These are phyloP conservation scores for Cornus controversa DNA, from an alignment of 148 eudicot genomes.

Conservation along the genomic window DNA sequence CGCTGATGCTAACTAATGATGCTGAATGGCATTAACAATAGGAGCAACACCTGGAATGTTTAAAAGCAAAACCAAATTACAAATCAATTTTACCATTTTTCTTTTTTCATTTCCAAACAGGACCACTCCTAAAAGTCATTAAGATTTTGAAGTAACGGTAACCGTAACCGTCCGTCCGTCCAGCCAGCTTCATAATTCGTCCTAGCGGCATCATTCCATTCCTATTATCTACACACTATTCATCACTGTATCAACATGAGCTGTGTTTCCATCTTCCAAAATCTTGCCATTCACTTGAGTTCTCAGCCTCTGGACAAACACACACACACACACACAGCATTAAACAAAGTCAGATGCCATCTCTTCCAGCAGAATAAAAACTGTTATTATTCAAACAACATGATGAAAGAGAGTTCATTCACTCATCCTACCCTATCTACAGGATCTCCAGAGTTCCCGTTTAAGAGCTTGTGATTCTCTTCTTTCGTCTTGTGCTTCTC, in stretches of 20 bases:
- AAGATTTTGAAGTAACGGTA: background rate
- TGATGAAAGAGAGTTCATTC: background rate
- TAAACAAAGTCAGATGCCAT: background rate
- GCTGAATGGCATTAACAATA: conserved; percentile 5
- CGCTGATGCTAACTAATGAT: background rate
- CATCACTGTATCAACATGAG: conserved; percentile 55
- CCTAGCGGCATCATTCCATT: conserved; percentile 6
- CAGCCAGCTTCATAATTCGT: background rate
- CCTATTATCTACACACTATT: conserved; percentile 50
- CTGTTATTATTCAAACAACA: conserved; percentile 2
- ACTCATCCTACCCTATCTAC: conserved; percentile 61
- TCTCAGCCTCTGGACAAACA: conserved; percentile 69
- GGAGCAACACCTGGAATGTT: background rate
- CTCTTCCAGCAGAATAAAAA: background rate
- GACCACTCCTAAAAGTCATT: background rate
- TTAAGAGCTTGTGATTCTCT: conserved; percentile 74
- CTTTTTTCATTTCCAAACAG: background rate
- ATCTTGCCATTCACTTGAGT: conserved; percentile 80
- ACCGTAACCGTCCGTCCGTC: too few species aligned
- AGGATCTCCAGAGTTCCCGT: conserved; percentile 72
- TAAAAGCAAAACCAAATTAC: background rate
- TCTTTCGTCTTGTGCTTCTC: conserved; percentile 76
- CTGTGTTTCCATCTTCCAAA: conserved; percentile 50
- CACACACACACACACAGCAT: too few species aligned
- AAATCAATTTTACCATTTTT: background rate